phyloP scores from a whole-genome alignment of 2,329 filamentous ascomycete genomes.

The Arachnomyces sp. region DNA sequence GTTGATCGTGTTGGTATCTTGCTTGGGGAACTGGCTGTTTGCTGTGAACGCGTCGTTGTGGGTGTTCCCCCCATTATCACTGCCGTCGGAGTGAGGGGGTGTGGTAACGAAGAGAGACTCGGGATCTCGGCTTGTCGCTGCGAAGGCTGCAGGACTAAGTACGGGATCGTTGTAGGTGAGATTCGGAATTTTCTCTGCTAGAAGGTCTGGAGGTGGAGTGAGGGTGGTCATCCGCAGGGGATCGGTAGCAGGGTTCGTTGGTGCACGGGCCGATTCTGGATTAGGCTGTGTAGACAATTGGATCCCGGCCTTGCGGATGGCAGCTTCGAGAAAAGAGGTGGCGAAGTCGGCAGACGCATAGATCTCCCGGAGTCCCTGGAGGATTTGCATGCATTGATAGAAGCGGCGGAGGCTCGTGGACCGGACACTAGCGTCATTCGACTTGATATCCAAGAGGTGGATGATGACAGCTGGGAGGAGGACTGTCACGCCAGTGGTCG shows the following conservation, averaged over 20 bases:
- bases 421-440: slow-evolving; percentile 62
- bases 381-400: slow-evolving; percentile 84
- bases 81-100: slow-evolving; percentile 35
- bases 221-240: slow-evolving; percentile 24
- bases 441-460: slow-evolving; percentile 86
- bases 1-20: slow-evolving; percentile 13
- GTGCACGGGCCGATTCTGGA: slow-evolving; percentile 10
- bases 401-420: slow-evolving; percentile 72
- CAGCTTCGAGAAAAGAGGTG: slow-evolving; percentile 88
- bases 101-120: slow-evolving; percentile 30
- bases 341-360: slow-evolving; percentile 94
- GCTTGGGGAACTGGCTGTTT: slow-evolving; percentile 14
- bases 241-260: neutral
- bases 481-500: slow-evolving; percentile 84
- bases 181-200: slow-evolving; percentile 32
- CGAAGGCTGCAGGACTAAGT: slow-evolving; percentile 11
- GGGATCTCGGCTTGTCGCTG: slow-evolving; percentile 17
- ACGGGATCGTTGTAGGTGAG: slow-evolving; percentile 27
- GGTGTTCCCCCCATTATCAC: slow-evolving; percentile 34
- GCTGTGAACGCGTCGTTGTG: slow-evolving; percentile 19
- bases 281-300: slow-evolving; percentile 49
- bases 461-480: slow-evolving; percentile 90
- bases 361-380: slow-evolving; percentile 77
- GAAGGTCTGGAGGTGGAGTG: slow-evolving; percentile 35
- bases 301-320: slow-evolving; percentile 78